Evolutionary conservation across 2,329 filamentous ascomycete species (phyloP), one percentile per base, ranked within the genome.

Genomic region (Claviceps humidiphila): DNA sequence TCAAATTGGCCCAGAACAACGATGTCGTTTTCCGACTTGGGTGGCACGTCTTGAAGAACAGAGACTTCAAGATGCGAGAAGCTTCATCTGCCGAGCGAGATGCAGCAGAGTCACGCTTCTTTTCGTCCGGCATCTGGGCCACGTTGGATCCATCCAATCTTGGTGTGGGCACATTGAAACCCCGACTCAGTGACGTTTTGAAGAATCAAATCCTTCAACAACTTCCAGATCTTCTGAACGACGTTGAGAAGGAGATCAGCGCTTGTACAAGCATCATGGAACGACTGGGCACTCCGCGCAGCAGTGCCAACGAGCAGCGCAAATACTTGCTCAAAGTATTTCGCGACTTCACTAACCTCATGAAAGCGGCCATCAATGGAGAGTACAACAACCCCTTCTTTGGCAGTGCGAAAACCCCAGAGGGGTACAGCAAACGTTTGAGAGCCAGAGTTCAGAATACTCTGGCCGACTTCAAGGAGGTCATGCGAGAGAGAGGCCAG

Each of bases 301-400:
- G 58, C 2, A 77, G 71, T 0, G 17, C 43, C 11, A 30, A 8
- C 5, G 71, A 82, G 52, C 77, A 82, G 55, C 69, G 68, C 0
- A 58, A 65, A 2, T 73, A 74, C 20, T 63, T 83, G 5, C 64
- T 74, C 16, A 58, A 66, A 3, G 65, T 78, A 11, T 73, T 73
- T 53, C 65, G 71, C 48, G 53, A 59, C 0, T 76, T 78, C 50
- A 68, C 71, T 5, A 58, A 60, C 2, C 63, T 80, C 3, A 56
- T 75, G 5, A 71, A 67, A 49, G 66, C 68, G 2, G 73, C 75
- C 0, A 60, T 74, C 0, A 68, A 76, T n/a, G 80, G 79, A 0
- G 67, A 65, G 0, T 83, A 81, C 54, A 69, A 65, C 2, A 62
- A 75, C 53, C 16, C 57, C 0, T 83, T 82, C 61, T 82, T 82